Evolutionary conservation across 257 asterid genomes (phyloP).

Genomic region (Petrea volubilis): DNA sequence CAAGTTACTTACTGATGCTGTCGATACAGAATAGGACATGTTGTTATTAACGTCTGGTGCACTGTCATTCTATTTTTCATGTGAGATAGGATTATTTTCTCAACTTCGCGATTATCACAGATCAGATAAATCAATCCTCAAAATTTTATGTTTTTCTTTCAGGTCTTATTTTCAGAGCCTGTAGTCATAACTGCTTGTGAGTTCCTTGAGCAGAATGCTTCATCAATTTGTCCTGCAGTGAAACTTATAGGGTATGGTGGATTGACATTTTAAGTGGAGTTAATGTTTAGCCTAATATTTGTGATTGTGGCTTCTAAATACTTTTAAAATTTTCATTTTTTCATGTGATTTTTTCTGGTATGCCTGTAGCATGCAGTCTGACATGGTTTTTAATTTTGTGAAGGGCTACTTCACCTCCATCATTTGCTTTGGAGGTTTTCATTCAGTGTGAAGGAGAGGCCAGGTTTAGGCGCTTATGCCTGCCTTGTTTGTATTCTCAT

Average conservation of each 20-base stretch:
- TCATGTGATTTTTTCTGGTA: conserved; percentile 15
- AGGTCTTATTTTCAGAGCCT: conserved; percentile 91
- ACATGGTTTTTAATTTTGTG: conserved; percentile 24
- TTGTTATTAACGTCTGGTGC: no score
- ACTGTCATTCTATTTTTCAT: neutral
- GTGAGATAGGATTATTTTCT: neutral
- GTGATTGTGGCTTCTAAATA: neutral
- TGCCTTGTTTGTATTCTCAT: conserved; percentile 89
- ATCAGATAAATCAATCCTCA: neutral
- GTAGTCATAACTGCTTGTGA: conserved; percentile 81
- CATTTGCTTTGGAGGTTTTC: conserved; percentile 87
- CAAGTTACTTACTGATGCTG: neutral
- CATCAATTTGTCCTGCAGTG: conserved; percentile 74
- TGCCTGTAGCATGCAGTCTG: conserved; percentile 17
- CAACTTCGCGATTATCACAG: neutral
- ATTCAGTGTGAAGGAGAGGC: conserved; percentile 95
- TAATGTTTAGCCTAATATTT: neutral
- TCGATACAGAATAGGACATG: neutral
- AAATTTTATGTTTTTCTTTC: conserved; percentile 22
- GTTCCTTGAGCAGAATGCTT: conserved; percentile 89
- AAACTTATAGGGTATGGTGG: conserved; percentile 76
- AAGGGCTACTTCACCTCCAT: conserved; percentile 95
- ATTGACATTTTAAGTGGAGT: conserved; percentile 14
- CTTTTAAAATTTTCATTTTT: neutral
- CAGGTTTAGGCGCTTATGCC: conserved; percentile 88